These are phyloP conservation scores for Thermoascus crustaceus DNA, from an alignment of 2,329 filamentous ascomycete species.

Conservation along the genomic window DNA sequence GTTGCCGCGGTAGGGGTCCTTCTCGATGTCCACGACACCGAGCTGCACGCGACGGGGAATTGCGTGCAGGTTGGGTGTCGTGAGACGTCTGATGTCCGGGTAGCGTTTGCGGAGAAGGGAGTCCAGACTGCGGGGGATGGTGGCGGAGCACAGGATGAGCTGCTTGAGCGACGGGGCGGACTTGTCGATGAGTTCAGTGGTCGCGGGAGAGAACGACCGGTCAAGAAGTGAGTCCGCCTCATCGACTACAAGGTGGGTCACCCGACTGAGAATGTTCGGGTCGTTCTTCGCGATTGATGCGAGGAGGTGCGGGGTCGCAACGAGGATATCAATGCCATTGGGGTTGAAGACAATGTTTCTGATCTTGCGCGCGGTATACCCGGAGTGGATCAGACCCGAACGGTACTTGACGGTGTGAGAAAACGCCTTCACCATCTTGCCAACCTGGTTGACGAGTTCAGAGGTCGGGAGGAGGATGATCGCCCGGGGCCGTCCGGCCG, in stretches of 20 bases:
- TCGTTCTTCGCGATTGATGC: conserved; percentile 80
- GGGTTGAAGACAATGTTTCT: conserved; percentile 75
- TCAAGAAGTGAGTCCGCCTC: conserved; percentile 96
- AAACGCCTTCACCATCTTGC: conserved; percentile 68
- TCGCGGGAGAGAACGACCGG: conserved; percentile 79
- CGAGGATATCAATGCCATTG: conserved; percentile 72
- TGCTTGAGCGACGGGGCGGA: conserved; percentile 73
- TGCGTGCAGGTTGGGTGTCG: conserved; percentile 91
- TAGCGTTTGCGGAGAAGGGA: conserved; percentile 73
- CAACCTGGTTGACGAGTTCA: conserved; percentile 85
- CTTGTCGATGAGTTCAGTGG: conserved; percentile 73
- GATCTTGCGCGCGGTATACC: conserved; percentile 68
- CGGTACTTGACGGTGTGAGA: conserved; percentile 84
- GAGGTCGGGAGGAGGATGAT: conserved; percentile 86
- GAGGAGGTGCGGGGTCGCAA: conserved; percentile 83
- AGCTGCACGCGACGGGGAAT: conserved; percentile 92
- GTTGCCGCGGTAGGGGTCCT: conserved; percentile 89
- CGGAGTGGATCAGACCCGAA: conserved; percentile 71
- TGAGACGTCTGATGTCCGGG: conserved; percentile 74
- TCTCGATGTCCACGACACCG: conserved; percentile 83
- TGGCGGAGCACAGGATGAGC: conserved; percentile 88
- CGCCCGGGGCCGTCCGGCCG: conserved; percentile 67
- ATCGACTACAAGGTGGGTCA: conserved; percentile 81
- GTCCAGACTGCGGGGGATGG: conserved; percentile 85
- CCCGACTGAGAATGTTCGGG: conserved; percentile 85